Base-by-base conservation (phyloP, 2,329 filamentous ascomycete genomes). In the Phialemoniopsis sp. region DNA sequence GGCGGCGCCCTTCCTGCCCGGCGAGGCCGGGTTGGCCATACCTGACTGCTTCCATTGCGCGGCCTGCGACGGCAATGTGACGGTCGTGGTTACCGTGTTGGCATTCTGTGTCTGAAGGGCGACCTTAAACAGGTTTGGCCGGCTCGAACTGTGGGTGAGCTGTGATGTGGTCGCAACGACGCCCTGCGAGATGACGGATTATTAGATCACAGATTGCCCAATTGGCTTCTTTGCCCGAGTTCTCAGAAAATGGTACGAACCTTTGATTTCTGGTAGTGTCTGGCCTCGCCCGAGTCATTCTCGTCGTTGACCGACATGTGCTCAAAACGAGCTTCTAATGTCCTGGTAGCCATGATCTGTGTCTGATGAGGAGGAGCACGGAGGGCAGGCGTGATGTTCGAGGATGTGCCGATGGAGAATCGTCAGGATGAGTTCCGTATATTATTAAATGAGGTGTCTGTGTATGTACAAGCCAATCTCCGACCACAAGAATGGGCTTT, bases 281-380 rank as follows among this genome's bases (percentile, higher is more conserved):
- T 73, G 46, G 66, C 69, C 46, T 78, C 72, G 39, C 67, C 67
- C 26, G 70, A 64, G 43, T 88, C 84, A 57, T 91, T 94, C 65
- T 95, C 90, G 57, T 96, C 90, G 53, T 87, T 85, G 46, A 96
- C 87, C 15, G 87, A 85, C 67, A 96, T 79, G 63, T 83, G 84
- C 80, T 95, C 89, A 57, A 97, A 88, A 54, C 87, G 87, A 65
- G 86, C 73, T 68, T 96, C 91, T 34, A 97, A 73, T 37, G 80
- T 81, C 52, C 87, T 80, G 43, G 86, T 78, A 48, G 90, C 80
- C 86, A 91, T 82, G 44, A 46, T 51, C 39, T 34, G 36, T 32
- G 9, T 34, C 34, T 17, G 34, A 32, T 30, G 34, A 40, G 37
- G 43, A 18, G 38, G 31, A 34, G 42, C 32, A 34, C 16, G 36